These are phyloP conservation scores for Myriosclerotinia scirpicola DNA, from an alignment of 2,329 filamentous ascomycete genomes.

Conservation along the genomic window DNA sequence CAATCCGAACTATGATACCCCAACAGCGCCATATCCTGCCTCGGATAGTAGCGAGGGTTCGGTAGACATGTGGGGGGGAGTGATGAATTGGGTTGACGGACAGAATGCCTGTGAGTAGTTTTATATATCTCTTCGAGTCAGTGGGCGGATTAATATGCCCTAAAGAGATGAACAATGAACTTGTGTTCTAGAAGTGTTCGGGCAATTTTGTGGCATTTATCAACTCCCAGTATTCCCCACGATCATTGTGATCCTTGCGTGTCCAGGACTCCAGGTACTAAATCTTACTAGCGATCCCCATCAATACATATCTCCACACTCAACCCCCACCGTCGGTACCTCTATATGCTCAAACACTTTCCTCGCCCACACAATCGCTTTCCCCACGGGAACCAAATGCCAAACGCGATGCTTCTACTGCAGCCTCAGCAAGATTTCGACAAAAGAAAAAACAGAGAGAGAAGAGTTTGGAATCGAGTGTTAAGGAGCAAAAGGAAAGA, in stretches of 20 bases:
- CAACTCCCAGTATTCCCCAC: not conserved
- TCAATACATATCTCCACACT: constrained; percentile 17
- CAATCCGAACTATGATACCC: constrained; percentile 5
- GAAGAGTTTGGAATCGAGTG: constrained; percentile 74
- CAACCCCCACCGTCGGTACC: constrained; percentile 10
- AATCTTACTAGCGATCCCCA: constrained; percentile 10
- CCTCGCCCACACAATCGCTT: constrained; percentile 15
- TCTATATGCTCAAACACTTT: constrained; percentile 2
- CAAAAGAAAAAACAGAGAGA: constrained; percentile 95
- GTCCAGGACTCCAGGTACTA: not conserved
- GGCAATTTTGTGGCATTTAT: not conserved
- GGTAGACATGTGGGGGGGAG: constrained; percentile 17
- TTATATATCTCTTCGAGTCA: not conserved
- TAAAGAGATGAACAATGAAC: not conserved
- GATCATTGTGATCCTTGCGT: not conserved
- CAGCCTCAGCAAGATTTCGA: constrained; percentile 82
- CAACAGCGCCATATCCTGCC: constrained; percentile 20
- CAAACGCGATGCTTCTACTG: constrained; percentile 83
- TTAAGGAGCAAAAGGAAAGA: constrained; percentile 79
- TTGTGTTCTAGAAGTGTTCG: not conserved
- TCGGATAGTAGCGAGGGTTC: constrained; percentile 21
- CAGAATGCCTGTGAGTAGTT: constrained; percentile 2
- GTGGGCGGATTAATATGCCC: not conserved
- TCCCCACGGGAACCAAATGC: constrained; percentile 26
- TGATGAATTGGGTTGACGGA: constrained; percentile 19